phyloP scores from a whole-genome alignment of 2,329 filamentous ascomycete species.

The Blumeria hordei region DNA sequence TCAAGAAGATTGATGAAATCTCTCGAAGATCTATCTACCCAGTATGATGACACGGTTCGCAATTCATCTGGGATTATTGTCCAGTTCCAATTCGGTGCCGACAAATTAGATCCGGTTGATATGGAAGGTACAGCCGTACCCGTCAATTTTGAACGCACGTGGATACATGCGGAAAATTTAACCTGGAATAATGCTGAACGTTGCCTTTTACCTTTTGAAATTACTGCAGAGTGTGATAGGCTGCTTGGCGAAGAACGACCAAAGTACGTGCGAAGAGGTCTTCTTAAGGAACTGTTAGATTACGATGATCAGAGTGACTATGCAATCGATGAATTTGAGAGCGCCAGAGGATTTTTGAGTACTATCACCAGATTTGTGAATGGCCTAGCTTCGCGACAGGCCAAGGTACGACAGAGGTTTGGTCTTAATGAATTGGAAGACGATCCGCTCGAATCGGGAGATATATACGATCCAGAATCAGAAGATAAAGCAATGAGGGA shows the following conservation, averaged over 20 bases:
- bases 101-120: constrained; percentile 84
- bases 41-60: constrained; percentile 85
- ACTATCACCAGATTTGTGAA: constrained; percentile 52
- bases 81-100: constrained; percentile 92
- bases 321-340: constrained; percentile 56
- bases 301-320: constrained; percentile 49
- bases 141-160: constrained; percentile 79
- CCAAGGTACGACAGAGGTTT: constrained; percentile 24
- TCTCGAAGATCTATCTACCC: constrained; percentile 74
- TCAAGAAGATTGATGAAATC: constrained; percentile 95
- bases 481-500: constrained; percentile 12
- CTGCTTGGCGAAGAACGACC: constrained; percentile 43
- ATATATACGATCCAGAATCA: constrained; percentile 12
- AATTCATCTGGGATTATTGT: constrained; percentile 76
- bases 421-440: constrained; percentile 24
- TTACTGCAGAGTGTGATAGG: constrained; percentile 40
- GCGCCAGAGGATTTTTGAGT: constrained; percentile 57
- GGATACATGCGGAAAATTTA: constrained; percentile 50
- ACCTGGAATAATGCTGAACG: constrained; percentile 61
- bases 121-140: constrained; percentile 91
- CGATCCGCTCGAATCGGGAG: constrained; percentile 12
- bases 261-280: constrained; percentile 34
- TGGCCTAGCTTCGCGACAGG: constrained; percentile 36
- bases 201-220: constrained; percentile 50
- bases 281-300: constrained; percentile 36